Conservation (phyloP, 768 basidiomycete species). For the Pholiota conissans region DNA sequence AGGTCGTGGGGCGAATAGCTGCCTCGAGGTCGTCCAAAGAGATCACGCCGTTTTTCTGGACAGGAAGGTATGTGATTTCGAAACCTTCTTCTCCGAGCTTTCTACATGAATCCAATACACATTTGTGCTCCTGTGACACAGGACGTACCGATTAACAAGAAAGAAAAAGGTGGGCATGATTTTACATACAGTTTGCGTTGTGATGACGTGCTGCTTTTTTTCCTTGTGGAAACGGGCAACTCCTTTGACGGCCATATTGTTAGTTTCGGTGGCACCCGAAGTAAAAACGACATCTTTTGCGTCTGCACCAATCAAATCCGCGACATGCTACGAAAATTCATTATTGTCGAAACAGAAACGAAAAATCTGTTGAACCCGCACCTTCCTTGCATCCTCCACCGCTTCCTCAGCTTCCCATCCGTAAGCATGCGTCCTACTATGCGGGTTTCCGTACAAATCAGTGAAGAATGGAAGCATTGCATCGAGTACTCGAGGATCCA, state of each 20-base stretch:
- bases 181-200: conserved; percentile 81
- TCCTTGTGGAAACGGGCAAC: conserved; percentile 94
- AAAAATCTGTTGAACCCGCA: conserved; percentile 20
- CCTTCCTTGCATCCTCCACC: conserved; percentile 90
- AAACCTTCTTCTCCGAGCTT: conserved; percentile 96
- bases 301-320: conserved; percentile 91
- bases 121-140: conserved; percentile 88
- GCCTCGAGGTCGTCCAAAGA: conserved; percentile 76
- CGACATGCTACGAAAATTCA: conserved; percentile 62
- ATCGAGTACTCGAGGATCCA: conserved; percentile 96
- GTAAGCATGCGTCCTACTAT: conserved; percentile 97
- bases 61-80: conserved; percentile 97
- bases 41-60: conserved; percentile 82
- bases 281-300: conserved; percentile 97
- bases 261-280: conserved; percentile 96
- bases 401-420: conserved; percentile 99
- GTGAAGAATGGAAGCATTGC: conserved; percentile 95
- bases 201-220: conserved; percentile 92
- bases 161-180: not conserved
- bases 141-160: not conserved
- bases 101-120: conserved; percentile 96
- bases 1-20: conserved; percentile 90
- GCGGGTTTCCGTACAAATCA: conserved; percentile 96
- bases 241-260: conserved; percentile 97
- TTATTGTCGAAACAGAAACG: conserved; percentile 4